phyloP scores from a whole-genome alignment of 148 eudicot species.

The Chenopodium berlandieri region DNA sequence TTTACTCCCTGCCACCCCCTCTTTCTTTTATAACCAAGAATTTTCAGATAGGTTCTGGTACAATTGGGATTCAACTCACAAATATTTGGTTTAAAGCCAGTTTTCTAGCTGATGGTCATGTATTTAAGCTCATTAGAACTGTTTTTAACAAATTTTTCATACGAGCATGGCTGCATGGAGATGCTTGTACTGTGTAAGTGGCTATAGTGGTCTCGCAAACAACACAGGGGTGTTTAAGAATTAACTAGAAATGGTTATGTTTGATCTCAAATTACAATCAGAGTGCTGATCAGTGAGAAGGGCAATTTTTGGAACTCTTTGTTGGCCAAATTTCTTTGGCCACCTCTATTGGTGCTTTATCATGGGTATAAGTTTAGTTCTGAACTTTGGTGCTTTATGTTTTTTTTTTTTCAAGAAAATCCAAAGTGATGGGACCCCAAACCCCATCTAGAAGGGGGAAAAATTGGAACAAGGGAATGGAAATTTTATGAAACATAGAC shows the following conservation, averaged over 20 bases:
- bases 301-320: background rate
- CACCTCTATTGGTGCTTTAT: background rate
- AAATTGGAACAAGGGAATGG: background rate
- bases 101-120: background rate
- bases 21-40: background rate
- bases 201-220: background rate
- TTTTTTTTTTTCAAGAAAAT: background rate
- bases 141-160: no score
- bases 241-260: background rate
- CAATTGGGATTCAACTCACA: background rate
- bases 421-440: background rate
- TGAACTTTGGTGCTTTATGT: background rate
- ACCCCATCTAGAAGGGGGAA: background rate
- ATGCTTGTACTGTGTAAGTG: background rate
- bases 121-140: background rate
- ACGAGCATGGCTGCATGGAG: background rate
- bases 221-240: background rate
- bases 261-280: background rate
- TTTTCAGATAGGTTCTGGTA: background rate
- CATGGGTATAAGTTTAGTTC: background rate
- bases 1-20: no score
- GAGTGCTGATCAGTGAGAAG: background rate
- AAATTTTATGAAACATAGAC: background rate
- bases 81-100: no score
- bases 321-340: background rate